These are phyloP conservation scores for Bertia moriformis DNA, from an alignment of 2,329 filamentous ascomycete genomes.

Conservation along the genomic window DNA sequence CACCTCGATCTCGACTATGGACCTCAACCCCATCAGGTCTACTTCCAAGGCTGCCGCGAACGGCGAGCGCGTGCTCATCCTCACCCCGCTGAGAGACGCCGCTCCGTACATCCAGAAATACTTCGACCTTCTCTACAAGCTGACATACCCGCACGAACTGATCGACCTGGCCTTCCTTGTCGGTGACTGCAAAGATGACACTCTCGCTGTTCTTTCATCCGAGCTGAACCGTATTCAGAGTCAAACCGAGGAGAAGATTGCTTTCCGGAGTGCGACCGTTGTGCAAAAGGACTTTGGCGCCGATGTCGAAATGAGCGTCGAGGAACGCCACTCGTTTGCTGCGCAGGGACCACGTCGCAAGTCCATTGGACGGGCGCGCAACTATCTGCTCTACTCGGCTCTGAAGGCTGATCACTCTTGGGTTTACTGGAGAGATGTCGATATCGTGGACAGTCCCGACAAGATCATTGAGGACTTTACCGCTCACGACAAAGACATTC, in stretches of 20 bases:
- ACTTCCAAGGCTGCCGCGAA: slow-evolving; percentile 45
- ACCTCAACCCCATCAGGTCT: slow-evolving; percentile 53
- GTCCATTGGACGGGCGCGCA: slow-evolving; percentile 56
- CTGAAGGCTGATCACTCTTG: slow-evolving; percentile 61
- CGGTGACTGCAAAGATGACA: slow-evolving; percentile 57
- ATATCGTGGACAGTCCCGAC: slow-evolving; percentile 56
- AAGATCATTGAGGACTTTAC: slow-evolving; percentile 63
- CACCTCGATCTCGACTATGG: slow-evolving; percentile 42
- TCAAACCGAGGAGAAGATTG: slow-evolving; percentile 35
- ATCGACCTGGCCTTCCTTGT: slow-evolving; percentile 64
- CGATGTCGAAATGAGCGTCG: slow-evolving; percentile 24
- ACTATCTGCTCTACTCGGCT: slow-evolving; percentile 53
- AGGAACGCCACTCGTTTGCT: slow-evolving; percentile 50
- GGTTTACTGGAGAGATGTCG: slow-evolving; percentile 68
- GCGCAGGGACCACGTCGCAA: slow-evolving; percentile 57
- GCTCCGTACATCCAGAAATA: slow-evolving; percentile 49
- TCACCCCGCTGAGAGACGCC: slow-evolving; percentile 59
- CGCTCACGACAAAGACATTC: slow-evolving; percentile 55
- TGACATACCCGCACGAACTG: slow-evolving; percentile 60
- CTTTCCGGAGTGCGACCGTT: slow-evolving; percentile 53
- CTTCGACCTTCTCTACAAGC: slow-evolving; percentile 55
- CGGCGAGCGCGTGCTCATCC: slow-evolving; percentile 53
- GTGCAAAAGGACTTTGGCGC: slow-evolving; percentile 59
- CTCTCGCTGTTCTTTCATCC: slow-evolving; percentile 45
- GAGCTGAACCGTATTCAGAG: slow-evolving; percentile 56